Evolutionary conservation across 176 grass and related monocot species (phyloP).

Genomic region (Alloteropsis semialata): DNA sequence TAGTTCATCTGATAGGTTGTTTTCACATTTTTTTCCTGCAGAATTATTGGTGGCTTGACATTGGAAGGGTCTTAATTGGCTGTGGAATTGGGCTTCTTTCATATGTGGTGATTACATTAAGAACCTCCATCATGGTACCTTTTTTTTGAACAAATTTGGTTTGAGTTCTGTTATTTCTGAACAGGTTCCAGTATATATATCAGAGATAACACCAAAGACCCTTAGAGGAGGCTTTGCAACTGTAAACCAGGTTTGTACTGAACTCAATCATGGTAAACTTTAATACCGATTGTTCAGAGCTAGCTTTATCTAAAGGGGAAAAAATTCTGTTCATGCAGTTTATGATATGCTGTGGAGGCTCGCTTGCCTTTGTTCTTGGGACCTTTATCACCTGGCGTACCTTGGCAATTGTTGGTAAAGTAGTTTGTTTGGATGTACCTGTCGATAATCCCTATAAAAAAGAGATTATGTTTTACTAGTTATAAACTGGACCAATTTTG

Average conservation of each 20-base stretch:
- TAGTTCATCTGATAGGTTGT: neutral
- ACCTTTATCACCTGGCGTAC: constrained; percentile 63
- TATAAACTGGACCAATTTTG: neutral
- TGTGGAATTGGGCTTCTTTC: constrained; percentile 75
- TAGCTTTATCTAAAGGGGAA: neutral
- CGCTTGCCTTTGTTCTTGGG: constrained; percentile 58
- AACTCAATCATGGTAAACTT: neutral
- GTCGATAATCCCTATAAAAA: neutral
- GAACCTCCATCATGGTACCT: neutral
- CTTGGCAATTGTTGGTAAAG: constrained; percentile 66
- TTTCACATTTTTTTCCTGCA: neutral
- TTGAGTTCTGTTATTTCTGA: constrained; percentile 6
- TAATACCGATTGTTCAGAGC: neutral
- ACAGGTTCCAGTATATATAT: constrained; percentile 87
- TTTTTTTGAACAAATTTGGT: neutral
- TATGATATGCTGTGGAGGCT: constrained; percentile 79
- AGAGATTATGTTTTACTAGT: neutral
- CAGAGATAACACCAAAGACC: constrained; percentile 85
- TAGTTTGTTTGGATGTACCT: neutral
- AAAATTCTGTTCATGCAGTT: constrained; percentile 39
- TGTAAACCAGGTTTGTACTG: constrained; percentile 59
- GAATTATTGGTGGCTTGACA: constrained; percentile 65
- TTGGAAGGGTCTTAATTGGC: constrained; percentile 69
- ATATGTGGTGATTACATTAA: constrained; percentile 57
- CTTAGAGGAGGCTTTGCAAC: constrained; percentile 76